A percentile compares a stretch with the other conserved stretches of the same genome.
phyloP scores from a whole-genome alignment of 164 flowering plant genomes.

The Stephania yunnanensis region DNA sequence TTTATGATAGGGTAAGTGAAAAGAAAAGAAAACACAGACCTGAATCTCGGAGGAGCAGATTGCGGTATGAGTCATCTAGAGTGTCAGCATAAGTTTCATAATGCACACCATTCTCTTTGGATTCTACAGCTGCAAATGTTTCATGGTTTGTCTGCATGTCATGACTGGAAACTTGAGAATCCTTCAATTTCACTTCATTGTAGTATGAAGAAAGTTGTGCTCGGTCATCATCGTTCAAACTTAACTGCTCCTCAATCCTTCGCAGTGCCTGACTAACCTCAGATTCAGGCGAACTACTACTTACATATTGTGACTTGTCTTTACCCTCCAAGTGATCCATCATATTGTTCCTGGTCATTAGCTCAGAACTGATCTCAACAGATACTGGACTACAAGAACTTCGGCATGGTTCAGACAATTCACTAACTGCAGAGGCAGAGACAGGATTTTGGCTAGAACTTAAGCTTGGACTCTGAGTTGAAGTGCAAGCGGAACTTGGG shows the following conservation, averaged over 20 bases:
- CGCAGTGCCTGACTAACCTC: constrained; percentile 55
- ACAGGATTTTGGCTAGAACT: constrained; percentile 33
- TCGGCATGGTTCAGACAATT: constrained; percentile 29
- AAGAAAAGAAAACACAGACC: constrained; percentile 25
- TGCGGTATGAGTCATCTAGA: constrained; percentile 19
- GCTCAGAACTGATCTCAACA: constrained; percentile 56
- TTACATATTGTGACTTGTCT: constrained; percentile 18
- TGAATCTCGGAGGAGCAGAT: constrained; percentile 21
- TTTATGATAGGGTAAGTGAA: not conserved
- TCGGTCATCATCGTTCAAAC: constrained; percentile 58
- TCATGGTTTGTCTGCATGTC: constrained; percentile 17
- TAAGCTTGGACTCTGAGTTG: constrained; percentile 36
- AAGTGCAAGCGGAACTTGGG: constrained; percentile 36
- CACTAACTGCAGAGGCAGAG: constrained; percentile 31
- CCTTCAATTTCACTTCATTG: constrained; percentile 27
- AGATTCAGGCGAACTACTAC: constrained; percentile 26
- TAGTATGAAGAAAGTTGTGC: constrained; percentile 29
- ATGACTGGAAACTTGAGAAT: constrained; percentile 20
- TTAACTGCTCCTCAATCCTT: constrained; percentile 71
- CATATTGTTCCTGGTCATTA: constrained; percentile 24
- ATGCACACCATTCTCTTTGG: constrained; percentile 14
- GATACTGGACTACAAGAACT: constrained; percentile 50
- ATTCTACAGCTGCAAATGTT: constrained; percentile 6
- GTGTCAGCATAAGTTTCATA: constrained; percentile 15
- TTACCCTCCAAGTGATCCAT: constrained; percentile 16